Evolutionary conservation across 2,329 filamentous ascomycete genomes (phyloP), one percentile per base, ranked within the genome.

Genomic region (Xylariaceae sp.): DNA sequence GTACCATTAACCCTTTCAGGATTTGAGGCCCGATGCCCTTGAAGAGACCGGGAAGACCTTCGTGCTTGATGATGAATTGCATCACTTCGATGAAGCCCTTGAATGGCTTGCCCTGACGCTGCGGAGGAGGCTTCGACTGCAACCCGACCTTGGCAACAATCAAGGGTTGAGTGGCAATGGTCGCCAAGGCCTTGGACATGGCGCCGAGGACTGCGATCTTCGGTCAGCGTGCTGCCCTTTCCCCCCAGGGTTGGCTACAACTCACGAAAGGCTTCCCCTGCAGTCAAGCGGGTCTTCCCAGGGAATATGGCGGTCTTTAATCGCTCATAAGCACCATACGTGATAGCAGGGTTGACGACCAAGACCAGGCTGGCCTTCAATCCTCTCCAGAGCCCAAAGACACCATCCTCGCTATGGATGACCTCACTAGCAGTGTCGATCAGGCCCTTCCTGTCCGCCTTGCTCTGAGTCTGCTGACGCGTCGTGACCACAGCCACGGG

Each of bases 61-160:
- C 92, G 41, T 94, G 80, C 52, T 94, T 69, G 35, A 95, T 64
- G 47, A 98, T 95, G 58, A 93, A 96, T 42, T 71, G 70, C 87
- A 98, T 94, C 19, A 98, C 92, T 58, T 98, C 92, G 32, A 82
- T 64, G 48, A 98, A 98, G 43, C 80, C 84, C 59, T 87, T 89
- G 66, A 98, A 98, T 0, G 86, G 88, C 63, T 90, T 93, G 41
- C 89, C 90, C 42, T 88, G 73, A 33, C 89, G 77, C 15, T 77
- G 72, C 40, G 88, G 78, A 1, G 92, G 92, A 15, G 92, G 92
- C 50, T 84, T 88, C 18, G 89, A 95, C 60, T 98, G 92, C 38
- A 98, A 68, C 32, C 92, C 89, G 40, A 98, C 92, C 65, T 98
- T 98, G 42, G 92, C 92, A 40, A 98, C 90, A 51, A 98, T 98